Base-by-base conservation (phyloP, 108 stramenopile species). In the Ochromonas danica region DNA sequence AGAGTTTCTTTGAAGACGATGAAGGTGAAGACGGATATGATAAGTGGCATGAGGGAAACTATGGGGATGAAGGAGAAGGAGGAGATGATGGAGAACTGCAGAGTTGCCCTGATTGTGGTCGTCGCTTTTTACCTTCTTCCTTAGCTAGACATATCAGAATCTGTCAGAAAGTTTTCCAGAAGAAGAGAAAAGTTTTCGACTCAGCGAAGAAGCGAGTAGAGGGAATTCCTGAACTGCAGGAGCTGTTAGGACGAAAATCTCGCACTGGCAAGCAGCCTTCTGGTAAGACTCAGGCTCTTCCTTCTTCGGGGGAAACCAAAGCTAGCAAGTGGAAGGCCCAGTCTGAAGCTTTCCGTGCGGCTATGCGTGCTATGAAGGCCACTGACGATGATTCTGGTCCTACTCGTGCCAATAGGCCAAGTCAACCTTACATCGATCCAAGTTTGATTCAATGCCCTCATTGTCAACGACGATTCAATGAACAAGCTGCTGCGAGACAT, bases 41-140 rank as follows among this genome's bases (percentile, higher is more conserved):
- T 57, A 22, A 57, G 10, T 10, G 17, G 22, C 17, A 57, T 22
- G 63, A 67, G 14, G 63, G 25, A 3, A 22, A 22, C 17, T 67
- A 67, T 25, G 63, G 63, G 3, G 31, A 28, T 67, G 63, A 67
- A 33, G 6, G 6, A 35, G 63, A 3, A 35, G 63, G 30, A 36
- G 30, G 31, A 28, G 10, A 22, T 22, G 25, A 3, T 10, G 10
- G 3, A 25, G 63, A 67, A 41, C n/a, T n/a, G n/a, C n/a, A n/a
- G n/a, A n/a, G n/a, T n/a, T 75, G 72, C 38, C 45, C 72, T 27
- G 72, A 75, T 41, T 75, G 72, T 75, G 72, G 72, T 22, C 72
- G 72, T 14, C 14, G 22, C 10, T 75, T 75, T 33, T 28, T 41
- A 27, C n/a, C 14, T 6, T 6, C 6, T 38, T 22, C 72, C 10